Evolutionary conservation across 139 green algal species (phyloP).

Genomic region (Microglena sp.): DNA sequence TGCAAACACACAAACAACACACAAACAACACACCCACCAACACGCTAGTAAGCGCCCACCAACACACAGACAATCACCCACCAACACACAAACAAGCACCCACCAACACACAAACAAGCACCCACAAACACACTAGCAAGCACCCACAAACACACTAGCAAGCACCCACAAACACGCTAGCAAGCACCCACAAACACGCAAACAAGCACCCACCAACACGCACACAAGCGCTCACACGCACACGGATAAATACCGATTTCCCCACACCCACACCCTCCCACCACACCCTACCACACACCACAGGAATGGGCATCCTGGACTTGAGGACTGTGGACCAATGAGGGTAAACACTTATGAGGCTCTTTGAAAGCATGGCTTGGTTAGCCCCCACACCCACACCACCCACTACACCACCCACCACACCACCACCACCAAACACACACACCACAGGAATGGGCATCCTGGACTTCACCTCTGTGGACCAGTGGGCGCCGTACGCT

Average conservation of each 20-base stretch:
- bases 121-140: too few species aligned
- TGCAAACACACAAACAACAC: too few species aligned
- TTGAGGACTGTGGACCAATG: constrained; percentile 71
- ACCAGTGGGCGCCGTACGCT: constrained; percentile 69
- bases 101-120: too few species aligned
- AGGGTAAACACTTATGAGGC: constrained; percentile 10
- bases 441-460: constrained; percentile 62
- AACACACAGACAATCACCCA: too few species aligned
- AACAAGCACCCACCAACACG: background rate
- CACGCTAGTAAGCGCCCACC: too few species aligned
- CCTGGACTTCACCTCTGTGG: constrained; percentile 54
- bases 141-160: too few species aligned
- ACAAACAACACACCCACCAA: too few species aligned
- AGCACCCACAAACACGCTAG: too few species aligned
- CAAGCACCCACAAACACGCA: too few species aligned
- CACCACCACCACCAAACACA: background rate
- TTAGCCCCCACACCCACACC: background rate
- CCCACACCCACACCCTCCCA: background rate
- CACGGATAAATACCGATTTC: background rate
- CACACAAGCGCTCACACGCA: background rate
- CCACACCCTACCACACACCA: background rate
- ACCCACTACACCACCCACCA: background rate
- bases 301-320: constrained; percentile 69
- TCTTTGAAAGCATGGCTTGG: background rate
- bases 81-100: too few species aligned